phyloP scores from a whole-genome alignment of 441 rosid genomes.

The Cnidoscolus chayamansa region DNA sequence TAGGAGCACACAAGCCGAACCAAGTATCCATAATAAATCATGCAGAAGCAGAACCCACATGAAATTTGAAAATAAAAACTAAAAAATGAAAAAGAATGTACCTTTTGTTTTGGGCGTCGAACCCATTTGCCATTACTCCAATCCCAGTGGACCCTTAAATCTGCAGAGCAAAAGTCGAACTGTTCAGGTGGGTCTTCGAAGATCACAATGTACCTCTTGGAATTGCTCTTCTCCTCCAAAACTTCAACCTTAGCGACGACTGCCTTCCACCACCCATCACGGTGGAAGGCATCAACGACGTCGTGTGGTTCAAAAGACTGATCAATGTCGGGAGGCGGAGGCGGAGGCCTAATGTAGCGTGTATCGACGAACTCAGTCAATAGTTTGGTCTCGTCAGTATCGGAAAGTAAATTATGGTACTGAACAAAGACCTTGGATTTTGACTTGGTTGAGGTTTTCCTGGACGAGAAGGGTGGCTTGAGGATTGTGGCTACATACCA shows the following conservation, averaged over 20 bases:
- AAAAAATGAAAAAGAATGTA: background rate
- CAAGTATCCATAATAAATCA: background rate
- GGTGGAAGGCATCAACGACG: constrained; percentile 29
- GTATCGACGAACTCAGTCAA: constrained; percentile 9
- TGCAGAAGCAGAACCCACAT: background rate
- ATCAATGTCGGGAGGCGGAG: background rate
- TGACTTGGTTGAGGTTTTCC: background rate
- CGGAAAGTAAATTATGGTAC: constrained; percentile 10
- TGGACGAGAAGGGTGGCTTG: background rate
- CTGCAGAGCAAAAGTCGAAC: background rate
- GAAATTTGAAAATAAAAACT: background rate
- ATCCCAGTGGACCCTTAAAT: constrained; percentile 26
- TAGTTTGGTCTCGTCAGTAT: background rate
- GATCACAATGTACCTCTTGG: constrained; percentile 6
- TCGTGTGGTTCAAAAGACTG: constrained; percentile 8
- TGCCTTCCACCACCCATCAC: constrained; percentile 32
- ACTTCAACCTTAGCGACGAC: constrained; percentile 16
- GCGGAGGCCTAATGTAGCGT: constrained; percentile 21
- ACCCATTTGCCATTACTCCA: constrained; percentile 26
- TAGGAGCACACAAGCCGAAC: background rate
- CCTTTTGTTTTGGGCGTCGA: constrained; percentile 13
- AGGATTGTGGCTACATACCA: constrained; percentile 17
- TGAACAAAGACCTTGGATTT: background rate
- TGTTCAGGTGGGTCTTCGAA: constrained; percentile 21
- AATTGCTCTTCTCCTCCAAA: background rate